These are phyloP conservation scores for Solanum paucissectum DNA, from an alignment of 257 asterid species.

Conservation along the genomic window DNA sequence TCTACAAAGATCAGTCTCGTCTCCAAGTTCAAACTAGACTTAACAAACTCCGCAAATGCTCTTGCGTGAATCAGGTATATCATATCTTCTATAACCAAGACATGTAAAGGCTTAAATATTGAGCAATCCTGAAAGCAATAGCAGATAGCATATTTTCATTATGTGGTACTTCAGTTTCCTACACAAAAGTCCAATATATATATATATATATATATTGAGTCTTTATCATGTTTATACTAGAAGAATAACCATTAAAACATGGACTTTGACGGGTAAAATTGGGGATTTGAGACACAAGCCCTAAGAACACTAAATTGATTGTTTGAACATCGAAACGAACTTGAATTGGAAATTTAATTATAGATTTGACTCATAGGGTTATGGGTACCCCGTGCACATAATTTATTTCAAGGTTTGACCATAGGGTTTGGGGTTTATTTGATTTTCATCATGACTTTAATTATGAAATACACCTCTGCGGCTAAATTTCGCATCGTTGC, in stretches of 20 bases:
- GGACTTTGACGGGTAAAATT: neutral
- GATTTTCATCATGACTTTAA: neutral
- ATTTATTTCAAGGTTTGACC: neutral
- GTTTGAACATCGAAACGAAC: neutral
- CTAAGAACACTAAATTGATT: neutral
- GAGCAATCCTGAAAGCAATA: conserved; percentile 42
- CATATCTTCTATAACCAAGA: conserved; percentile 83
- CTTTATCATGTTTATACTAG: neutral
- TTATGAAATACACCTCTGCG: neutral
- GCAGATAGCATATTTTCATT: neutral
- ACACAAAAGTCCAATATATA: neutral
- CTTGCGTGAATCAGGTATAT: conserved; percentile 47
- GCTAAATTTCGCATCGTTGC: neutral
- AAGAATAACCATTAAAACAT: neutral
- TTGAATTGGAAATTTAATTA: neutral
- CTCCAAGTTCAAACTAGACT: conserved; percentile 31
- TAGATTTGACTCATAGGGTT: neutral
- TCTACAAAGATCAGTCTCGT: conserved; percentile 33
- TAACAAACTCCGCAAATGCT: conserved; percentile 39
- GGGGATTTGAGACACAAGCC: neutral
- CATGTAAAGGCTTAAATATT: conserved; percentile 37
- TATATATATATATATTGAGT: neutral
- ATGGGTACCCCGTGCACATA: neutral
- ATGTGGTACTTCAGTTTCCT: neutral
- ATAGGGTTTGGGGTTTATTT: neutral